Evolutionary conservation across 2,329 filamentous ascomycete genomes (phyloP), one percentile per base, ranked within the genome.

Genomic region (Chrysoporthe cubensis): DNA sequence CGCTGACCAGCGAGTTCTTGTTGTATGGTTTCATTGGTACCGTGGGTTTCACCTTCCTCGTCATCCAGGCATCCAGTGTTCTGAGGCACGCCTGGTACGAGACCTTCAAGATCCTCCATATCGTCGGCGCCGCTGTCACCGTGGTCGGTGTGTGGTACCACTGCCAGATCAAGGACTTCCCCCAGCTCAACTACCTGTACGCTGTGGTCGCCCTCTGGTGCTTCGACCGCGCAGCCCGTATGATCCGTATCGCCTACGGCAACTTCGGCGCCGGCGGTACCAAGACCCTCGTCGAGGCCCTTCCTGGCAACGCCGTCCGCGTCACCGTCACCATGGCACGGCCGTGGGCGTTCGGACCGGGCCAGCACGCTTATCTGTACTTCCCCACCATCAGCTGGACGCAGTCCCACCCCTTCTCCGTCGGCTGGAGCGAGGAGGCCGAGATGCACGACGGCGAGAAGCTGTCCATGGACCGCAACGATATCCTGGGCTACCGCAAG

Each of bases 51-150:
- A 78, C 89, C 16, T 84, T 84, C 70, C 85, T 94, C 64, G 78
- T 87, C 52, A 79, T 94, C 66, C 91, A 93, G 73, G 91, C 91
- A 0, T 85, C 87, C 57, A 92, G 90, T 59, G 84, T 90, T 63
- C 79, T 93, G 40, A 86, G 92, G 66, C 91, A 94, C 75, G 91
- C 91, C 18, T 93, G 91, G 75, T 94, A 94, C 77, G 91, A 94
- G 78, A 87, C 84, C 1, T 94, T 94, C 84, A 88, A 94, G 77
- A 81, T 91, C 66, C 75, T 91, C 44, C 91, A 95, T 78, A 91
- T 93, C 67, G 74, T 83, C 4, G 83, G 88, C 34, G 91, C 88
- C 44, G 83, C 86, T 21, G 75, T 87, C 18, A 81, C 87, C 8
- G 79, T 92, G 66, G 83, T 86, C 52, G 90, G 86, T 13, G 78